A percentile compares a stretch with the other conserved stretches of the same genome.
phyloP scores from a whole-genome alignment of 139 green algal species.

The Asterochloris sp. region DNA sequence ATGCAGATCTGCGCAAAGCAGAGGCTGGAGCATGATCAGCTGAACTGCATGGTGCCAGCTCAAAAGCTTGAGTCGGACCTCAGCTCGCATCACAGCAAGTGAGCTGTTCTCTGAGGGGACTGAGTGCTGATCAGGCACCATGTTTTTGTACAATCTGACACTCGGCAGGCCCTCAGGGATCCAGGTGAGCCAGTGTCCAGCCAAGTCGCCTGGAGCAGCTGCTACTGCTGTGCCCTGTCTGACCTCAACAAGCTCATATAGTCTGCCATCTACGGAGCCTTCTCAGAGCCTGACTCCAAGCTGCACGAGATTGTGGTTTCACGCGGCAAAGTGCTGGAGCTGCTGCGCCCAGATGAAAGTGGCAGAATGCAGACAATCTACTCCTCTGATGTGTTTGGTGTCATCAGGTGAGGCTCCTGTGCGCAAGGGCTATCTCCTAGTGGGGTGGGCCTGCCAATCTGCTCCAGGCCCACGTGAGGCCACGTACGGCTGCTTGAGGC shows the following conservation, averaged over 20 bases:
- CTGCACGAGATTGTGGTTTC: slow-evolving; percentile 93
- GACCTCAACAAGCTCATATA: slow-evolving; percentile 22
- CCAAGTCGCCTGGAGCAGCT: background rate
- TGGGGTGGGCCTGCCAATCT: too few relatives aligned
- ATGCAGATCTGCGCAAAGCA: too few relatives aligned
- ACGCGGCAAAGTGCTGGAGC: slow-evolving; percentile 88
- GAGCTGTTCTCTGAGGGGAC: too few relatives aligned
- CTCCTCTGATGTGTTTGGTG: slow-evolving; percentile 74
- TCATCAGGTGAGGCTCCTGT: too few relatives aligned
- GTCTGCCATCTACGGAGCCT: slow-evolving; percentile 92
- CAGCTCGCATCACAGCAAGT: too few relatives aligned
- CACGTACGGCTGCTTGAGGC: too few relatives aligned
- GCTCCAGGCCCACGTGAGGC: too few relatives aligned
- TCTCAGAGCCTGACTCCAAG: slow-evolving; percentile 91
- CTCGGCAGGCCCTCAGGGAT: slow-evolving; percentile 72
- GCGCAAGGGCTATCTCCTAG: too few relatives aligned
- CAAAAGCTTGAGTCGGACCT: too few relatives aligned
- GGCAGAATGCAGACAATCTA: slow-evolving; percentile 69
- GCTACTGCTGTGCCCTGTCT: background rate
- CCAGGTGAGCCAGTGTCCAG: slow-evolving; percentile 43
- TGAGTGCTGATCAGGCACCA: slow-evolving; percentile 25
- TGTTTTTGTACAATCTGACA: slow-evolving; percentile 83
- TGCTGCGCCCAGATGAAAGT: slow-evolving; percentile 89
- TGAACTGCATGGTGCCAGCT: too few relatives aligned
- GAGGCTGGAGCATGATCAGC: too few relatives aligned